A percentile compares a stretch with the other conserved stretches of the same genome.
Conservation (phyloP, 371 early-diverging fungal genomes). For the Blakeslea trispora region DNA sequence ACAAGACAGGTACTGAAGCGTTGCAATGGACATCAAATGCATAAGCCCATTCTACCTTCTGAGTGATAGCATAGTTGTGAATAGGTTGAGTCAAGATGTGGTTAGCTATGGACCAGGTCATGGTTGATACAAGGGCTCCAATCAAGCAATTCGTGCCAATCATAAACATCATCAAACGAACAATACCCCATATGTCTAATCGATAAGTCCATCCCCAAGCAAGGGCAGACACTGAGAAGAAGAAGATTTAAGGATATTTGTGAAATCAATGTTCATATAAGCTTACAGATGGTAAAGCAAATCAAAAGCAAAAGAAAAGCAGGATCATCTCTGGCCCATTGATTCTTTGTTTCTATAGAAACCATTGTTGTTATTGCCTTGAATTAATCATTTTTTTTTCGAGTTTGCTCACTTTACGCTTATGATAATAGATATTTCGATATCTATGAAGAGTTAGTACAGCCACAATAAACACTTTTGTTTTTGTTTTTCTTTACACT, state of each 20-base stretch:
- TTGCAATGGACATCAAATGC: slow-evolving; percentile 95
- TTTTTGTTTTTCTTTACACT: no score
- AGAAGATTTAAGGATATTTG: no score
- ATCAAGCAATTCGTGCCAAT: slow-evolving; percentile 75
- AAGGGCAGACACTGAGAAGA: slow-evolving; percentile 62
- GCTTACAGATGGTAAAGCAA: slow-evolving; percentile 60
- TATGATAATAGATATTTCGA: slow-evolving; percentile 87
- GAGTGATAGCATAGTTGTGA: slow-evolving; percentile 77
- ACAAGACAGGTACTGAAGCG: slow-evolving; percentile 83
- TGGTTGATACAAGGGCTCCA: slow-evolving; percentile 67
- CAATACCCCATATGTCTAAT: slow-evolving; percentile 57
- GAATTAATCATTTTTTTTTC: background rate
- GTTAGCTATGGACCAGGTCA: slow-evolving; percentile 78
- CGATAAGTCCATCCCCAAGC: slow-evolving; percentile 76
- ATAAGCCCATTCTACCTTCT: slow-evolving; percentile 92
- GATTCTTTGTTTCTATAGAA: slow-evolving; percentile 87
- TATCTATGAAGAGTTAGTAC: slow-evolving; percentile 53
- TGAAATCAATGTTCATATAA: no score
- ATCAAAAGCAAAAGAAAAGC: slow-evolving; percentile 80
- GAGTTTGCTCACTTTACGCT: slow-evolving; percentile 70
- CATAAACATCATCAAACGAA: slow-evolving; percentile 72
- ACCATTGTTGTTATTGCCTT: background rate
- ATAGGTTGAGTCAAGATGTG: slow-evolving; percentile 74
- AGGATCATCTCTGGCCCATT: slow-evolving; percentile 95
- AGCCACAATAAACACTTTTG: slow-evolving; percentile 1